Percentiles rank a stretch among this genome's conserved stretches.
phyloP scores from a whole-genome alignment of 73 alveolate genomes.

The Loxodes magnus region DNA sequence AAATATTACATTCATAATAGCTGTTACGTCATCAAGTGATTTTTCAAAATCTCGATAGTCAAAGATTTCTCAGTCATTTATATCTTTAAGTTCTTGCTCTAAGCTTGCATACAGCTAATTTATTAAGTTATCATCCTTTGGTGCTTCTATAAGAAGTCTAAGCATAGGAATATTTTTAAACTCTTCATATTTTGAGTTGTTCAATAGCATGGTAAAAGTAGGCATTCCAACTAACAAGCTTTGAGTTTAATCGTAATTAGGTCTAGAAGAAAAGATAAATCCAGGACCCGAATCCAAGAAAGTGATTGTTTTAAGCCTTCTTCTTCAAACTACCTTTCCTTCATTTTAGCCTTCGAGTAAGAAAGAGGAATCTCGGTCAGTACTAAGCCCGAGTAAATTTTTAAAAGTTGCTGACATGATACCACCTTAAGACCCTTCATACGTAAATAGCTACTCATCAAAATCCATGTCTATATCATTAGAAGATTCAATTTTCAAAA shows the following conservation, averaged over 20 bases:
- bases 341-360: slow-evolving; percentile 18
- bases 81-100: not conserved
- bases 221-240: not conserved
- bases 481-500: slow-evolving; percentile 15
- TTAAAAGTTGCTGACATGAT: slow-evolving; percentile 29
- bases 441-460: slow-evolving; percentile 48
- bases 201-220: too few species aligned
- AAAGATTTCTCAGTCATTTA: not conserved
- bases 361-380: slow-evolving; percentile 12
- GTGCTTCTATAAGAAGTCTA: too few species aligned
- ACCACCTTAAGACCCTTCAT: slow-evolving; percentile 50
- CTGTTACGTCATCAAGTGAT: slow-evolving; percentile 39
- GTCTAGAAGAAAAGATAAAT: not conserved
- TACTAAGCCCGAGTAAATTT: slow-evolving; percentile 11
- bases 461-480: slow-evolving; percentile 23
- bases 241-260: too few species aligned
- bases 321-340: not conserved
- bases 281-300: not conserved
- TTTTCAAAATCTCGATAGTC: slow-evolving; percentile 25
- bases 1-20: slow-evolving; percentile 53
- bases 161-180: too few species aligned
- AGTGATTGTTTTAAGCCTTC: not conserved
- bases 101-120: not conserved
- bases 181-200: too few species aligned
- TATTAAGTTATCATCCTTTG: not conserved